Base-by-base conservation (phyloP, 176 grass and related monocot genomes). In the Areca catechu region DNA sequence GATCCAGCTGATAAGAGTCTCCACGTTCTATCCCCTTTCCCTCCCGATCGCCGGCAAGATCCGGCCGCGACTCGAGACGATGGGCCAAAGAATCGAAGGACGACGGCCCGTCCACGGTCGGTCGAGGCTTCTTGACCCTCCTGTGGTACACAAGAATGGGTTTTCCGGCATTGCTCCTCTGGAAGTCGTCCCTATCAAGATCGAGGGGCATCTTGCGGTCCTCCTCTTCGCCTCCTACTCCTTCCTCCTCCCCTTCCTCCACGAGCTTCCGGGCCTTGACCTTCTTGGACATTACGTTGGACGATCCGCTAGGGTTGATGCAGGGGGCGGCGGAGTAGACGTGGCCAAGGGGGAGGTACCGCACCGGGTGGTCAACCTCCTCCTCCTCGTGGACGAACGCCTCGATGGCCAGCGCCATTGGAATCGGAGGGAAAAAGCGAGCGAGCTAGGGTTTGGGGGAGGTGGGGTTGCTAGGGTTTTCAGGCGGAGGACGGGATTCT, bases 301-400 rank as follows among this genome's bases (percentile, higher is more conserved):
- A 67, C 4, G 65, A 67, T 19, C 65, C 65, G 24, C 65, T 67
- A 67, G 65, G 65, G 79, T 51, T 69, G 49, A 50, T 54, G 50
- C 79, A 66, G 19, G 84, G 73, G 5, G 76, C 50, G n/a, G 86
- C 74, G 4, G 88, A 98, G 77, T 98, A 88, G 68, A 98, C 67
- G n/a, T 56, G 84, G 66, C 85, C 87, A 24, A 92, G 77, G 14
- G 93, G 69, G 21, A 89, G 73, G 67, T 88, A 82, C 49, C 93
- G 93, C 34, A 85, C 65, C 3, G 88, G 84, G 24, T 80, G 80
- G 29, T 67, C 58, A 4, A 16, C 77, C 1, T 79, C 85, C 5
- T 74, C 61, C 12, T 83, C 81, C 15, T 66, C 75, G 54, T 76
- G 90, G 59, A 63, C 55, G 68, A 86, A 89, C 16, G 29, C 57